Base-by-base conservation (phyloP, 2,329 filamentous ascomycete genomes). In the Stagonosporopsis chrysanthemi region DNA sequence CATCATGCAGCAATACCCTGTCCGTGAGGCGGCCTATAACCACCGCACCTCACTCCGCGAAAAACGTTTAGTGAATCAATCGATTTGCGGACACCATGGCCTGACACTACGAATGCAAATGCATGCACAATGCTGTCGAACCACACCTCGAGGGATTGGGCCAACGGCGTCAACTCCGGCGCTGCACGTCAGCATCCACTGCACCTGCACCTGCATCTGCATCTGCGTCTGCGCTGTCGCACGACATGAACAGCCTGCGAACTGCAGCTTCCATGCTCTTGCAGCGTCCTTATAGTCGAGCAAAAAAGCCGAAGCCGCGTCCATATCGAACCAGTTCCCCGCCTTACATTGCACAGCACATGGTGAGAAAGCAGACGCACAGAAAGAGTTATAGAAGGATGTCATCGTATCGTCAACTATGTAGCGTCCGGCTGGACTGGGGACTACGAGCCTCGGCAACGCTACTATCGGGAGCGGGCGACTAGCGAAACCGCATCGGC, bases 171-270 rank as follows among this genome's bases (percentile, higher is more conserved):
- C 26, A 17, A 48, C 38, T 52, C 48, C 44, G 48, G 3, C 5
- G 15, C 19, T 57, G 54, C 49, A 52, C 42, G 48, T 48, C 39
- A 57, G 54, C 54, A 47, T 38, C 9, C 19, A 28, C 28, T 33
- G 45, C 19, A 23, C 11, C 38, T 40, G 12, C 9, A 22, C 14
- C 14, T 43, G 35, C 35, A 31, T 11, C 7, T 31, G 29, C 29
- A 19, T 29, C 22, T 42, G 23, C 40, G 8, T 43, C 11, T 31
- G 29, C 52, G 52, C 52, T 31, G 45, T 62, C 11, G 33, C 52
- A 59, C 62, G 36, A 23, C 56, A 59, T 58, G 47, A 40, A 51
- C 52, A 50, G 4, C n/a, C 62, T 58, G 62, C 58, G 45, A 62
- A 58, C 54, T 26, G 44, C 48, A 46, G 17, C 42, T 46, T 49